Percentiles rank a stretch among this genome's conserved stretches.
Evolutionary conservation across 225 moss, liverwort and hornwort species (phyloP).

Genomic region (Ulota crispa): DNA sequence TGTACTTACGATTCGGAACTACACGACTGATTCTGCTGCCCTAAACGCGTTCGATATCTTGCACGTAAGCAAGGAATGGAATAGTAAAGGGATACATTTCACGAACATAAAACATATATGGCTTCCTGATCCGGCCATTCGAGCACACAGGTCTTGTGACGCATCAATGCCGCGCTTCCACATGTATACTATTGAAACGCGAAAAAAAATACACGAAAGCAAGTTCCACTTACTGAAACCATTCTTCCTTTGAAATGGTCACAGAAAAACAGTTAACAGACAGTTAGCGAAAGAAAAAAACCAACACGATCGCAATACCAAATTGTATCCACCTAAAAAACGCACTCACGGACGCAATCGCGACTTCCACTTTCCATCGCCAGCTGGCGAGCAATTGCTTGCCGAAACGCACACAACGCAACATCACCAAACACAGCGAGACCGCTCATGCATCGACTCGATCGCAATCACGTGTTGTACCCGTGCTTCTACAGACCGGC

Average conservation of each 20-base stretch:
- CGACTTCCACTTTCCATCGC: slow-evolving; percentile 5
- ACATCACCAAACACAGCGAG: slow-evolving; percentile 5
- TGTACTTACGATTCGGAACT: neutral
- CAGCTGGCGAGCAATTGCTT: neutral
- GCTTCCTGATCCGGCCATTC: neutral
- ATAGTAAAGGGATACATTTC: neutral
- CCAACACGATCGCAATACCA: neutral
- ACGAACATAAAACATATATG: neutral
- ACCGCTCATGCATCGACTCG: neutral
- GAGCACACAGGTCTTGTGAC: neutral
- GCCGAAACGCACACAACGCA: neutral
- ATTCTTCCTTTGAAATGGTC: neutral
- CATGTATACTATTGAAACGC: no score
- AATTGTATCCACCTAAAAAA: neutral
- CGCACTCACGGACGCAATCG: slow-evolving; percentile 3
- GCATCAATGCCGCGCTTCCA: neutral
- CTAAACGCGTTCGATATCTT: neutral
- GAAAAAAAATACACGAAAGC: neutral
- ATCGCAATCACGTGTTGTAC: neutral
- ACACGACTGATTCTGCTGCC: neutral
- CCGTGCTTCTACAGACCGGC: neutral
- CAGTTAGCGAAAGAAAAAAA: neutral
- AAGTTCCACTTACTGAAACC: neutral
- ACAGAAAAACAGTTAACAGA: slow-evolving; percentile 20
- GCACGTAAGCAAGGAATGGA: neutral